phyloP scores from a whole-genome alignment of 2,329 filamentous ascomycete species.

The Trichoderma oligosporum region DNA sequence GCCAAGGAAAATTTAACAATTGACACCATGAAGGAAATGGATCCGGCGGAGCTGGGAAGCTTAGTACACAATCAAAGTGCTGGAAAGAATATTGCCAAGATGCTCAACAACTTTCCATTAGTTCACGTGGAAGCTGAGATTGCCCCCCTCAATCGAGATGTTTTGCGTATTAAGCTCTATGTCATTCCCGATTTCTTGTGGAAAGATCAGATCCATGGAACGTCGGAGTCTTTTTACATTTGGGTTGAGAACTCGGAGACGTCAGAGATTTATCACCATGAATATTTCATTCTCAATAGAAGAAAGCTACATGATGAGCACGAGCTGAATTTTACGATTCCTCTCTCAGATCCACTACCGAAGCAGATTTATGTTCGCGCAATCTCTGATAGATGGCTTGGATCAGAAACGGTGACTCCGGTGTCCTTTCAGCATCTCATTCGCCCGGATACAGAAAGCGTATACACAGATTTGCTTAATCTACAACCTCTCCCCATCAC shows the following conservation, averaged over 20 bases:
- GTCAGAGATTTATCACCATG: conserved; percentile 94
- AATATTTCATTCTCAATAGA: conserved; percentile 89
- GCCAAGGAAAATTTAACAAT: conserved; percentile 73
- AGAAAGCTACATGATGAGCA: conserved; percentile 94
- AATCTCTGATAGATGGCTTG: conserved; percentile 93
- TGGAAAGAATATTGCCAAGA: conserved; percentile 73
- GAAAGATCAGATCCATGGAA: conserved; percentile 92
- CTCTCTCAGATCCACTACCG: conserved; percentile 85
- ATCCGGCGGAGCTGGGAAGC: conserved; percentile 80
- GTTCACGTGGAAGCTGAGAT: conserved; percentile 89
- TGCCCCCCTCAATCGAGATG: conserved; percentile 89
- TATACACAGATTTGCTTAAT: conserved; percentile 91
- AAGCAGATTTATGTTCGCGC: conserved; percentile 94
- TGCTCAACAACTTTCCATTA: conserved; percentile 89
- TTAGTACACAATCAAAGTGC: conserved; percentile 89
- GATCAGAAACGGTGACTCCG: conserved; percentile 90
- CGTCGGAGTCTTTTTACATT: conserved; percentile 94
- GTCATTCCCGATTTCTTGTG: conserved; percentile 88
- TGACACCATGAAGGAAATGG: conserved; percentile 88
- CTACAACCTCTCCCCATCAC: conserved; percentile 84
- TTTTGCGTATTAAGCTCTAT: conserved; percentile 82
- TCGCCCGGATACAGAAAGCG: conserved; percentile 91
- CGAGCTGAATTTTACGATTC: conserved; percentile 96
- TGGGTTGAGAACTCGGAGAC: conserved; percentile 99
- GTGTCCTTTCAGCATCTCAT: conserved; percentile 98